These are phyloP conservation scores for Areca catechu DNA, from an alignment of 176 grass and related monocot genomes.

Conservation along the genomic window DNA sequence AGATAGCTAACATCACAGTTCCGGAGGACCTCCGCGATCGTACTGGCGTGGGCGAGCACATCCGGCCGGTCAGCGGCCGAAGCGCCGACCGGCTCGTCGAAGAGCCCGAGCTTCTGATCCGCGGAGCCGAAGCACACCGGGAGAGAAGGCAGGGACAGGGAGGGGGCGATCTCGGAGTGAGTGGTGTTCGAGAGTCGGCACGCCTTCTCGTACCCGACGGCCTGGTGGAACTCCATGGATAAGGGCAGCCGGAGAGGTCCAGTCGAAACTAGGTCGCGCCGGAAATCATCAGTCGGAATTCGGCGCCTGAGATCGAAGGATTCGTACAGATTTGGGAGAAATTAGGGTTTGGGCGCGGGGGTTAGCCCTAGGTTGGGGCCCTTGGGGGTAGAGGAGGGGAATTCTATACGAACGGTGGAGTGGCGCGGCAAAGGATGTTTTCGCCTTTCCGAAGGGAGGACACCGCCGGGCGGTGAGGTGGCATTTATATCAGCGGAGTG, in stretches of 20 bases:
- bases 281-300: no score
- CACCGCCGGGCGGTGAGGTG: no score
- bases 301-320: no score
- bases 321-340: no score
- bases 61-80: slow-evolving; percentile 52
- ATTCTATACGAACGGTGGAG: no score
- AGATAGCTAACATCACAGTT: slow-evolving; percentile 70
- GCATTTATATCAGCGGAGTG: no score
- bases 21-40: slow-evolving; percentile 71
- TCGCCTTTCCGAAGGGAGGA: no score
- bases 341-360: no score
- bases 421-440: no score
- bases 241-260: not conserved
- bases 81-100: slow-evolving; percentile 31
- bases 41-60: slow-evolving; percentile 58
- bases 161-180: slow-evolving; percentile 62
- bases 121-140: slow-evolving; percentile 53
- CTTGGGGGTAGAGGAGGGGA: no score
- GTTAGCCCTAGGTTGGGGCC: no score
- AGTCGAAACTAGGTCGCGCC: not conserved
- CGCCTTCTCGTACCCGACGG: slow-evolving; percentile 48
- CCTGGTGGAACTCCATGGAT: slow-evolving; percentile 25
- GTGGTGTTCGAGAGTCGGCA: slow-evolving; percentile 80
- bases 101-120: slow-evolving; percentile 32
- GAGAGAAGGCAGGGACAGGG: slow-evolving; percentile 64